These are phyloP conservation scores for Bipolaris gigantea DNA, from an alignment of 2,329 filamentous ascomycete species.

Conservation along the genomic window DNA sequence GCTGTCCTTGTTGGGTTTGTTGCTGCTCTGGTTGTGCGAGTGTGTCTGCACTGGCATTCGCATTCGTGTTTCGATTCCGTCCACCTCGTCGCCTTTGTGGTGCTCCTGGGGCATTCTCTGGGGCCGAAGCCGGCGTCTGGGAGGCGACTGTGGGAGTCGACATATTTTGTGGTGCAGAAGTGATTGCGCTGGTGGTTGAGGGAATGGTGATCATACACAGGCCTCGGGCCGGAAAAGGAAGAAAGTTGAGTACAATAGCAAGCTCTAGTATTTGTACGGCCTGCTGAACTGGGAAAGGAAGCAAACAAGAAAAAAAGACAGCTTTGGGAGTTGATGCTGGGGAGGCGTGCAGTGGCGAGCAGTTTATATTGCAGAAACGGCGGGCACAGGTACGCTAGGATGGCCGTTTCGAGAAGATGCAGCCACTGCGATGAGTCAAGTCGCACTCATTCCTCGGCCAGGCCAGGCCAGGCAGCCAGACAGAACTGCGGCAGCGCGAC, in stretches of 20 bases:
- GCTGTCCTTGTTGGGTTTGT: slow-evolving; percentile 19
- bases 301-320: slow-evolving; percentile 1
- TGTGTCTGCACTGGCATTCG: slow-evolving; percentile 5
- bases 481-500: background rate
- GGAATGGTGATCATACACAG: slow-evolving; percentile 1
- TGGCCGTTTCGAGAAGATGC: slow-evolving; percentile 7
- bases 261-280: slow-evolving; percentile 37
- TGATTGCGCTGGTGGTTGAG: background rate
- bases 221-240: background rate
- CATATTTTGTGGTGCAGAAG: slow-evolving; percentile 19
- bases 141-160: slow-evolving; percentile 22
- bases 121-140: slow-evolving; percentile 12
- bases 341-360: slow-evolving; percentile 23
- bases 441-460: slow-evolving; percentile 10
- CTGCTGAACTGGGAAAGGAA: slow-evolving; percentile 30
- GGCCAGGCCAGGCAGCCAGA: slow-evolving; percentile 1
- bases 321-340: background rate
- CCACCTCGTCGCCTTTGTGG: slow-evolving; percentile 26
- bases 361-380: slow-evolving; percentile 10
- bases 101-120: slow-evolving; percentile 19
- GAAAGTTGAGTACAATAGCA: slow-evolving; percentile 10
- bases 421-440: slow-evolving; percentile 14
- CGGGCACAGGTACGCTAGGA: slow-evolving; percentile 5
- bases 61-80: slow-evolving; percentile 25
- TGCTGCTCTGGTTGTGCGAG: slow-evolving; percentile 18